phyloP scores from a whole-genome alignment of 306 rosid genomes.

The Ammopiptanthus mongolicus region DNA sequence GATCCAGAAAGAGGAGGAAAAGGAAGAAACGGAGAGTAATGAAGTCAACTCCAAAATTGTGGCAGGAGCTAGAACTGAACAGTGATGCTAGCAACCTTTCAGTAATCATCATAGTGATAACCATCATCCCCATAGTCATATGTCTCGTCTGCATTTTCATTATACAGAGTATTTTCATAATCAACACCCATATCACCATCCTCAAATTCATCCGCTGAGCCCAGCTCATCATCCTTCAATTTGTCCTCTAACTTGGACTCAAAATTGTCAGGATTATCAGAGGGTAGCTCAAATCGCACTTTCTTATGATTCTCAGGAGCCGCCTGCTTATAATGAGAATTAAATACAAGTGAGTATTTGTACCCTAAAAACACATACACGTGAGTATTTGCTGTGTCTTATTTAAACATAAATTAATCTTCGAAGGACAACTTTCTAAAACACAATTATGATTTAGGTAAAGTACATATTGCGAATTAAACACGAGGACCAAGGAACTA shows the following conservation, averaged over 20 bases:
- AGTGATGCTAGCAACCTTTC: neutral
- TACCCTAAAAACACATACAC: neutral
- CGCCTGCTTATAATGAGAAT: slow-evolving; percentile 17
- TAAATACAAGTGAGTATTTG: neutral
- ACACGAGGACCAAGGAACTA: neutral
- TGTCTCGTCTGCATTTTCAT: slow-evolving; percentile 14
- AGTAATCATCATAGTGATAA: slow-evolving; percentile 8
- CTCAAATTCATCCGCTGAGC: neutral
- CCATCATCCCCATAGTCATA: slow-evolving; percentile 15
- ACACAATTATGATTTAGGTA: neutral
- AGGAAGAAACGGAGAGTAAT: neutral
- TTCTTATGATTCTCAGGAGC: slow-evolving; percentile 17
- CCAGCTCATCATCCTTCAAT: neutral
- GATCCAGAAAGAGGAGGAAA: neutral
- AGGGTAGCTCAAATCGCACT: slow-evolving; percentile 18
- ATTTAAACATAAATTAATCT: neutral
- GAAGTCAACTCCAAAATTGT: neutral
- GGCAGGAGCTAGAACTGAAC: neutral
- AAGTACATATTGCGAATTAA: neutral
- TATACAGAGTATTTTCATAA: neutral
- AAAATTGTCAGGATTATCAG: neutral
- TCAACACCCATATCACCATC: neutral
- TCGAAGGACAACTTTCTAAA: neutral
- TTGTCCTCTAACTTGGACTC: slow-evolving; percentile 15
- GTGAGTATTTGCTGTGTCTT: neutral